These are phyloP conservation scores for Stachybotrys chartarum DNA, from an alignment of 2,329 filamentous ascomycete species.

Conservation along the genomic window DNA sequence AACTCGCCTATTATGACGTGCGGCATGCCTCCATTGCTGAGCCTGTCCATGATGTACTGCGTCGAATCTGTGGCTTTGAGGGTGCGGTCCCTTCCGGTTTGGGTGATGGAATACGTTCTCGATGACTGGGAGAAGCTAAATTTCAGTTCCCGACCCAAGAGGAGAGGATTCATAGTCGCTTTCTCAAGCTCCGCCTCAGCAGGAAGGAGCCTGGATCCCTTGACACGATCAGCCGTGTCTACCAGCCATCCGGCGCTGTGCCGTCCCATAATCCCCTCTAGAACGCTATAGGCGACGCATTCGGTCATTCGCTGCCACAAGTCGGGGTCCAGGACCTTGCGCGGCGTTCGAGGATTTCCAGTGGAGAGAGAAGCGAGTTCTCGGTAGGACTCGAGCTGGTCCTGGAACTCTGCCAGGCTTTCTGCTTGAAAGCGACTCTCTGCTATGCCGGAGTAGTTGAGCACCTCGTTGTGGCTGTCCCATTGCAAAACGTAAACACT, in stretches of 20 bases:
- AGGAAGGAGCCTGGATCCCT: constrained; percentile 30
- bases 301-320: constrained; percentile 48
- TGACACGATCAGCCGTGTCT: constrained; percentile 45
- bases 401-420: constrained; percentile 28
- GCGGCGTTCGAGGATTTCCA: constrained; percentile 1
- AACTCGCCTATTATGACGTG: constrained; percentile 50
- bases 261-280: constrained; percentile 40
- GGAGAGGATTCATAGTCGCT: constrained; percentile 24
- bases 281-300: constrained; percentile 35
- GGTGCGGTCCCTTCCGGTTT: constrained; percentile 29
- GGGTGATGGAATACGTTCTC: constrained; percentile 32
- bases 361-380: constrained; percentile 21
- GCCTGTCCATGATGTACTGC: constrained; percentile 32
- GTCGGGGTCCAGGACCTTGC: constrained; percentile 12
- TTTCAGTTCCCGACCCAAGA: constrained; percentile 31
- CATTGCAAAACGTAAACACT: constrained; percentile 42
- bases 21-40: constrained; percentile 23
- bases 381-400: constrained; percentile 37
- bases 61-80: constrained; percentile 42
- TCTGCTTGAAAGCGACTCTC: constrained; percentile 39
- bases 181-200: constrained; percentile 31
- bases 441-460: constrained; percentile 38
- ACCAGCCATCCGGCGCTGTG: constrained; percentile 39
- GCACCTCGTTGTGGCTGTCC: constrained; percentile 48
- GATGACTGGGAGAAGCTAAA: constrained; percentile 39